Percentiles rank a stretch among this genome's conserved stretches.
These are phyloP conservation scores for Fusarium sp. DNA, from an alignment of 2,329 filamentous ascomycete species.

Conservation along the genomic window DNA sequence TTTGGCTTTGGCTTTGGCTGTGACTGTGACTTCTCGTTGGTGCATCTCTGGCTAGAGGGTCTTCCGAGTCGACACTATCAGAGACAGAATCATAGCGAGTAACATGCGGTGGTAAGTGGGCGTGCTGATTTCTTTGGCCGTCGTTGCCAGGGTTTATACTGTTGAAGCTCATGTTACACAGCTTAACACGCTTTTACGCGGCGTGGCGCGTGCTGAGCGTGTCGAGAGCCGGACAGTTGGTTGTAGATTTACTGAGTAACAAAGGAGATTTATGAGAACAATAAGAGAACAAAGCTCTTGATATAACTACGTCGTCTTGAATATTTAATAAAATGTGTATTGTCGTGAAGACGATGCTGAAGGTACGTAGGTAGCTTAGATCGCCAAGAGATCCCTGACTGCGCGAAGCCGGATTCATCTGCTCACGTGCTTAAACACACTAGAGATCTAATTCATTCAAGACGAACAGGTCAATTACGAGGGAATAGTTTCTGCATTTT, in stretches of 20 bases:
- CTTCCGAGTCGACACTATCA: constrained; percentile 34
- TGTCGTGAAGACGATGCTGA: not conserved
- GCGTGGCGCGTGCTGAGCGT: not conserved
- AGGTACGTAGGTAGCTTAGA: not conserved
- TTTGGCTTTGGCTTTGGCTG: constrained; percentile 15
- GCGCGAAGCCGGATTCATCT: not conserved
- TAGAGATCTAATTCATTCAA: not conserved
- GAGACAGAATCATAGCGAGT: not conserved
- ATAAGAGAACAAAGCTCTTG: accelerated
- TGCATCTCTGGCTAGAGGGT: constrained; percentile 27
- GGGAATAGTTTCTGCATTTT: too few relatives aligned
- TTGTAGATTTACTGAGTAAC: not conserved
- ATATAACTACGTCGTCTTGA: not conserved
- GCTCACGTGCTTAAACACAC: constrained; percentile 19
- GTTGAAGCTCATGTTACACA: constrained; percentile 16
- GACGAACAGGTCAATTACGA: too few relatives aligned
- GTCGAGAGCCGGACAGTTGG: not conserved
- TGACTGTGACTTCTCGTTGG: constrained; percentile 23
- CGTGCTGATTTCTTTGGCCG: not conserved
- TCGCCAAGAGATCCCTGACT: not conserved
- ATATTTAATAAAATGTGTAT: not conserved
- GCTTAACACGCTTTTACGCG: not conserved
- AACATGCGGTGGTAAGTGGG: not conserved
- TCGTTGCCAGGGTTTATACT: not conserved
- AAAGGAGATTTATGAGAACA: not conserved